Conservation (phyloP, 257 asterid species). For the Penstemon davidsonii region DNA sequence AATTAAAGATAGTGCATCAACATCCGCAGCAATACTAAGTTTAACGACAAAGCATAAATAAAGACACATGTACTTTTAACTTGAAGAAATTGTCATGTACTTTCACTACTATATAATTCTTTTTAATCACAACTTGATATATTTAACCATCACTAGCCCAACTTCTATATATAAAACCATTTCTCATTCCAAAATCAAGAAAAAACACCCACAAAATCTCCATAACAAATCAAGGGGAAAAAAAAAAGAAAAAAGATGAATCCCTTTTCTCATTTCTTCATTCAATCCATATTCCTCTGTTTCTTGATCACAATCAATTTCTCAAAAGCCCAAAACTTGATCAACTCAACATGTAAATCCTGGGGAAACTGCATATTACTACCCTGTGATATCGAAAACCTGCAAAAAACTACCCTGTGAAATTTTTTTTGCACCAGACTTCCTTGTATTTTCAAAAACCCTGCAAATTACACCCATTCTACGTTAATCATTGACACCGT, state of each 20-base stretch:
- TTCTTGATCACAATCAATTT: constrained; percentile 23
- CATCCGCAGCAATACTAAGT: constrained; percentile 34
- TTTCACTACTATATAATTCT: neutral
- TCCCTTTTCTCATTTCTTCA: constrained; percentile 18
- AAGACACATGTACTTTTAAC: constrained; percentile 7
- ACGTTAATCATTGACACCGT: no score
- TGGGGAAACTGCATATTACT: no score
- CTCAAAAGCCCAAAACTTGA: constrained; percentile 36
- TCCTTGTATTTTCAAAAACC: no score
- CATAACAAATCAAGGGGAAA: neutral
- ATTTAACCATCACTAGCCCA: constrained; percentile 13
- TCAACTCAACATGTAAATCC: constrained; percentile 52
- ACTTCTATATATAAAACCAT: constrained; percentile 30
- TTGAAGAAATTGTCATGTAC: neutral
- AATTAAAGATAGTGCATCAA: constrained; percentile 9
- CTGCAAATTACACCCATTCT: no score
- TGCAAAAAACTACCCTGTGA: no score
- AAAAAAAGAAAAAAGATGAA: constrained; percentile 21
- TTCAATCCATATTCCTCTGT: constrained; percentile 27
- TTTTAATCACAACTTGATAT: constrained; percentile 10
- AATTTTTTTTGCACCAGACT: no score
- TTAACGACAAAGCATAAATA: constrained; percentile 36
- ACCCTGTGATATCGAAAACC: no score
- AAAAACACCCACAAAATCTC: neutral
- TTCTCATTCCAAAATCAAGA: constrained; percentile 10